Evolutionary conservation across 352 stramenopile genomes (phyloP), one percentile per base, ranked within the genome.

Genomic region (Globisporangium camurandrum): DNA sequence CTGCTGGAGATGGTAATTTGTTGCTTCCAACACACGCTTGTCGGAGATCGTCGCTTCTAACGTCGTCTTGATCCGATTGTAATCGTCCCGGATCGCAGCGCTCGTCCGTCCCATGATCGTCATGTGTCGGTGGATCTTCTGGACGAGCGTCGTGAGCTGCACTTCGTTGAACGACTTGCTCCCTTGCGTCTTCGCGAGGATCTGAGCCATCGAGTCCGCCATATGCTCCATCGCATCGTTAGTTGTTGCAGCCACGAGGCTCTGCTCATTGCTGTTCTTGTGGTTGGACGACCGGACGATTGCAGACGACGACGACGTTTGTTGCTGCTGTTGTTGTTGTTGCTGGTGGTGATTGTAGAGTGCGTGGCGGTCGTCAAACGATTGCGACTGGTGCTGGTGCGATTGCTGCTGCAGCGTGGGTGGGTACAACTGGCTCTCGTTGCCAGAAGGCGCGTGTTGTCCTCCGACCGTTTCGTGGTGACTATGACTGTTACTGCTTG

Each of bases 91-190:
- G 31, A 75, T 67, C 19, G 49, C 61, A 26, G 46, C 61, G 43
- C 50, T 72, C n/a, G 65, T 64, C 10, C 57, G 61, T 1, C 66
- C 62, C 66, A 75, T 71, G 37, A 75, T 53, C 44, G 67, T 72
- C 43, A 75, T 54, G 50, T 72, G 66, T 6, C 61, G 57, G 46
- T 70, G 60, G 44, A 75, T 72, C 45, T 67, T 67, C 23, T 61
- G 63, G 27, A 75, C 53, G 17, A 75, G 23, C 23, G 60, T 65
- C 34, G 61, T 61, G 23, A 75, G 54, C 46, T 75, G 62, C 9
- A 75, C 54, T 27, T 75, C 66, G 3, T 51, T 56, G 42, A 66
- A 64, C 17, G 54, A 54, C 8, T 59, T 52, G 10, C 54, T 55
- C 23, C 49, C 46, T 46, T 66, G 53, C 3, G 63, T 66, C 51